Conservation (phyloP, 306 rosid genomes). For the Cicer arietinum region DNA sequence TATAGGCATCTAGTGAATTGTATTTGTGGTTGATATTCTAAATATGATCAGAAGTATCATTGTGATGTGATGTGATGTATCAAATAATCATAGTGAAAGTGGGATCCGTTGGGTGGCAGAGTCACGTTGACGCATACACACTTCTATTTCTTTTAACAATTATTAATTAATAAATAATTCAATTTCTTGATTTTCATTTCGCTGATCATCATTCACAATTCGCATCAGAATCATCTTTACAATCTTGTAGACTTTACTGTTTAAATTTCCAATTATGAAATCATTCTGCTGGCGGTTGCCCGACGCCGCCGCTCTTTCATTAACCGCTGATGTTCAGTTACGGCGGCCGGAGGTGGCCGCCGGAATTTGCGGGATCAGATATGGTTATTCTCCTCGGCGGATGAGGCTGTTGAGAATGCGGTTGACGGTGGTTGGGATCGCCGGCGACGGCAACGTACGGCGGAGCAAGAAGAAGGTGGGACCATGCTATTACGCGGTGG, state of each 20-base stretch:
- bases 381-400: conserved; percentile 3
- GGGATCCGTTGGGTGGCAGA: not conserved
- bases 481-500: conserved; percentile 57
- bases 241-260: not conserved
- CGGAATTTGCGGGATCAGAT: conserved; percentile 28
- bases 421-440: conserved; percentile 41
- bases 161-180: not conserved
- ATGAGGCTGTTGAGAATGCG: conserved; percentile 24
- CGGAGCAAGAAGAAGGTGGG: conserved; percentile 49
- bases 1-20: not conserved
- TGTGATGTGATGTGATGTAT: not conserved
- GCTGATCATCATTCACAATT: conserved; percentile 18
- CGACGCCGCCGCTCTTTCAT: conserved; percentile 42
- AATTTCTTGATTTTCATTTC: not conserved
- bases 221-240: not conserved
- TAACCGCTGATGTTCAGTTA: conserved; percentile 26
- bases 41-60: not conserved
- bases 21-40: conserved; percentile 30
- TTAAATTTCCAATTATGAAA: conserved; percentile 42
- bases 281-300: conserved; percentile 49
- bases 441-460: conserved; percentile 44
- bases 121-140: not conserved
- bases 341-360: conserved; percentile 13
- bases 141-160: not conserved
- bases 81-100: not conserved